Percentiles rank a stretch among this genome's conserved stretches.
These are phyloP conservation scores for Eucalyptus erythrocorys DNA, from an alignment of 345 rosid species.

Conservation along the genomic window DNA sequence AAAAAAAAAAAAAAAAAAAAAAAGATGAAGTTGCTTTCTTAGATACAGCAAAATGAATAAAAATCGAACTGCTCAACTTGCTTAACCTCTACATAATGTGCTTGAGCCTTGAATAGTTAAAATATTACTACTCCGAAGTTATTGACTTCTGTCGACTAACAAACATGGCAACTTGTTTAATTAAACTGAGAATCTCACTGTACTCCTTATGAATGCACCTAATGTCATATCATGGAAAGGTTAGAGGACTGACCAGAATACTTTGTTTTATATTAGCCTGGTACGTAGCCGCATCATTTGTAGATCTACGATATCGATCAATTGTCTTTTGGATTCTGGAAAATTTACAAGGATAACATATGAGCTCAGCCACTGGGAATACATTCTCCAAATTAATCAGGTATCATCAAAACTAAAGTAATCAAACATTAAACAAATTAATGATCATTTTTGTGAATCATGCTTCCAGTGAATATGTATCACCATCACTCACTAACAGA, in stretches of 20 bases:
- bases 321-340: slow-evolving; percentile 28
- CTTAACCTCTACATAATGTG: neutral
- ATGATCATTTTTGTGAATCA: neutral
- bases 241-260: neutral
- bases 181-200: neutral
- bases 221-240: neutral
- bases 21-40: neutral
- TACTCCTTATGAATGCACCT: too few species aligned
- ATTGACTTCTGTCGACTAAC: neutral
- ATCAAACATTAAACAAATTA: neutral
- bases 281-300: slow-evolving; percentile 7
- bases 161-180: neutral
- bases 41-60: neutral
- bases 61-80: neutral
- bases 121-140: neutral
- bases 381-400: neutral
- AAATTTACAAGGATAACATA: neutral
- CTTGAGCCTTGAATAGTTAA: neutral
- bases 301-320: slow-evolving; percentile 24
- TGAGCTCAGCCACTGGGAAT: neutral
- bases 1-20: neutral
- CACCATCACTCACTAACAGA: neutral
- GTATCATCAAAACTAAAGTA: neutral
- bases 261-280: slow-evolving; percentile 1
- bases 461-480: neutral